phyloP scores from a whole-genome alignment of 306 rosid species.

The Glycyrrhiza uralensis region DNA sequence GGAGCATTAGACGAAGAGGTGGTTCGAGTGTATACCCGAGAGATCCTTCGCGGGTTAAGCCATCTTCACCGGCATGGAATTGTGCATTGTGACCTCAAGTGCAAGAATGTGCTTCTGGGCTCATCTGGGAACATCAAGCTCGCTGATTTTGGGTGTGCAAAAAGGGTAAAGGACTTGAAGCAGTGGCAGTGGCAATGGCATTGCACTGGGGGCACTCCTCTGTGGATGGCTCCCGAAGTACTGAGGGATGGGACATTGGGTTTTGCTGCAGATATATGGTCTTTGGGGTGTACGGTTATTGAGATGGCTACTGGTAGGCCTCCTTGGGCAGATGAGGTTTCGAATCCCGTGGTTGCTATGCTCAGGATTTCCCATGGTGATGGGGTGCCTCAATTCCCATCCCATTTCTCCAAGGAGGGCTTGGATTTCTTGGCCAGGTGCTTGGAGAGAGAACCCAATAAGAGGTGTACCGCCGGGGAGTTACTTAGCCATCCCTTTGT shows the following conservation, averaged over 20 bases:
- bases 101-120: slow-evolving; percentile 63
- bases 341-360: slow-evolving; percentile 43
- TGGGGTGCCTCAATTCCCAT: slow-evolving; percentile 46
- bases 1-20: slow-evolving; percentile 56
- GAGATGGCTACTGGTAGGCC: slow-evolving; percentile 66
- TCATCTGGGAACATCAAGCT: slow-evolving; percentile 56
- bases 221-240: slow-evolving; percentile 84
- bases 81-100: slow-evolving; percentile 60
- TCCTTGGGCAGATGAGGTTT: slow-evolving; percentile 44
- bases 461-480: slow-evolving; percentile 37
- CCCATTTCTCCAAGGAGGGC: slow-evolving; percentile 43
- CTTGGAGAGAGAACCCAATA: slow-evolving; percentile 51
- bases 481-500: slow-evolving; percentile 60
- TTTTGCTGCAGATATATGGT: slow-evolving; percentile 58
- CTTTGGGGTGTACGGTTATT: slow-evolving; percentile 63
- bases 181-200: neutral
- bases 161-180: slow-evolving; percentile 19
- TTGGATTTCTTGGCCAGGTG: slow-evolving; percentile 55
- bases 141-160: slow-evolving; percentile 67
- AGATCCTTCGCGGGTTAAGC: slow-evolving; percentile 46
- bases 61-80: slow-evolving; percentile 48
- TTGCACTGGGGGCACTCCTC: slow-evolving; percentile 43
- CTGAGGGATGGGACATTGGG: slow-evolving; percentile 37
- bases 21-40: slow-evolving; percentile 50
- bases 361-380: slow-evolving; percentile 44